A percentile compares a stretch with the other conserved stretches of the same genome.
Conservation (phyloP, 352 stramenopile species). For the Phytophthora niederhauseri region DNA sequence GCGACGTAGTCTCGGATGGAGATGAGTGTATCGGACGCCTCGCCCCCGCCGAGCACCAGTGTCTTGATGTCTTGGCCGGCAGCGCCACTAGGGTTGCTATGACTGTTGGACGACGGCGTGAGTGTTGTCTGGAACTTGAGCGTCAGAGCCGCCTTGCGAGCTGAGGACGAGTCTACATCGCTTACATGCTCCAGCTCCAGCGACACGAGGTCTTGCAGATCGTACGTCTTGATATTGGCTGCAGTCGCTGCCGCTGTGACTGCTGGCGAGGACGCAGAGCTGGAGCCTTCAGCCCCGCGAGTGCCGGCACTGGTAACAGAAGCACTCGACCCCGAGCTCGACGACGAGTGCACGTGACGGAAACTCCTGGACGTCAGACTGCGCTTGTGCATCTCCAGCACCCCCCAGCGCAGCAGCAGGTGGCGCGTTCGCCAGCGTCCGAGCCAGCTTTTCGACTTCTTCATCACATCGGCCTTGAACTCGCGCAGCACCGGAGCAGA, state of each 20-base stretch:
- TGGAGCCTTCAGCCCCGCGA: slow-evolving; percentile 16
- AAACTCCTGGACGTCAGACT: slow-evolving; percentile 36
- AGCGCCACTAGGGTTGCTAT: slow-evolving; percentile 18
- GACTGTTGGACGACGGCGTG: slow-evolving; percentile 29
- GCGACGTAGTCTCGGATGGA: slow-evolving; percentile 54
- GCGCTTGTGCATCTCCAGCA: slow-evolving; percentile 62
- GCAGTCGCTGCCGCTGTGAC: slow-evolving; percentile 1
- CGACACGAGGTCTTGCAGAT: slow-evolving; percentile 51
- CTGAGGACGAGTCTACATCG: slow-evolving; percentile 43
- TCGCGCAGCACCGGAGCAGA: slow-evolving; percentile 39
- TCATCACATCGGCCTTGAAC: slow-evolving; percentile 58
- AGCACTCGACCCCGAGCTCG: slow-evolving; percentile 6
- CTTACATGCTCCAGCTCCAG: slow-evolving; percentile 59
- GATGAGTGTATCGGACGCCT: slow-evolving; percentile 37
- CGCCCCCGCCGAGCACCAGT: slow-evolving; percentile 53
- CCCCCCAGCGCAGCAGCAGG: slow-evolving; percentile 55
- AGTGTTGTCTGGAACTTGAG: slow-evolving; percentile 55
- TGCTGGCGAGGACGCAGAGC: slow-evolving; percentile 11
- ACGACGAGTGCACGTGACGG: slow-evolving; percentile 29
- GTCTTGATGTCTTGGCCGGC: slow-evolving; percentile 54
- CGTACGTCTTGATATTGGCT: slow-evolving; percentile 41
- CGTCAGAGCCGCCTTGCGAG: slow-evolving; percentile 49
- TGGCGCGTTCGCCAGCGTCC: slow-evolving; percentile 57
- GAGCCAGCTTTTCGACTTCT: slow-evolving; percentile 75
- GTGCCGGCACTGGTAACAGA: slow-evolving; percentile 9